phyloP scores from a whole-genome alignment of 129 eudicot genomes.

The Centrapalus pauciflorus region DNA sequence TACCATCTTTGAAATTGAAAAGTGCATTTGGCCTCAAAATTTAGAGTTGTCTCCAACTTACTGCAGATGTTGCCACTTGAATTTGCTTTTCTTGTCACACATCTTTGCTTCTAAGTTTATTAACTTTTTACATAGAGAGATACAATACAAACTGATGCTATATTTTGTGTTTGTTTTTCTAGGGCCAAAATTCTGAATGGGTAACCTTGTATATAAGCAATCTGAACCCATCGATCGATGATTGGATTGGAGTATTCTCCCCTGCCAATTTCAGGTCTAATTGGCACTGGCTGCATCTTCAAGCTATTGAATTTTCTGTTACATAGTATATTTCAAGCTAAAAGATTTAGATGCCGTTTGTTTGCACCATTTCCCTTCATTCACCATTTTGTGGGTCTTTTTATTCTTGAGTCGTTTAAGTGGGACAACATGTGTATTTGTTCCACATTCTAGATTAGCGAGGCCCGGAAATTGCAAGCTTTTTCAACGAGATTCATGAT shows the following conservation, averaged over 20 bases:
- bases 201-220: slow-evolving; percentile 45
- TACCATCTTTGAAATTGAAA: background rate
- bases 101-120: background rate
- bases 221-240: slow-evolving; percentile 63
- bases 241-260: slow-evolving; percentile 96
- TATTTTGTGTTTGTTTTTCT: background rate
- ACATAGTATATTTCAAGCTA: background rate
- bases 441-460: background rate
- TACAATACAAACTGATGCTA: slow-evolving; percentile 8
- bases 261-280: slow-evolving; percentile 87
- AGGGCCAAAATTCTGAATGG: slow-evolving; percentile 71
- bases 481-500: background rate
- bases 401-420: no score
- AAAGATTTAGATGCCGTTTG: background rate
- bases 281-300: background rate
- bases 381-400: background rate
- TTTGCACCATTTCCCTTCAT: background rate
- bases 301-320: background rate
- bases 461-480: background rate
- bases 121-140: background rate
- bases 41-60: background rate
- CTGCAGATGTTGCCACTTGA: background rate
- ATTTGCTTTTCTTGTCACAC: background rate
- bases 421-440: background rate
- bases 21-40: background rate